Conservation (phyloP, 768 basidiomycete species). For the Astraeus odoratus region DNA sequence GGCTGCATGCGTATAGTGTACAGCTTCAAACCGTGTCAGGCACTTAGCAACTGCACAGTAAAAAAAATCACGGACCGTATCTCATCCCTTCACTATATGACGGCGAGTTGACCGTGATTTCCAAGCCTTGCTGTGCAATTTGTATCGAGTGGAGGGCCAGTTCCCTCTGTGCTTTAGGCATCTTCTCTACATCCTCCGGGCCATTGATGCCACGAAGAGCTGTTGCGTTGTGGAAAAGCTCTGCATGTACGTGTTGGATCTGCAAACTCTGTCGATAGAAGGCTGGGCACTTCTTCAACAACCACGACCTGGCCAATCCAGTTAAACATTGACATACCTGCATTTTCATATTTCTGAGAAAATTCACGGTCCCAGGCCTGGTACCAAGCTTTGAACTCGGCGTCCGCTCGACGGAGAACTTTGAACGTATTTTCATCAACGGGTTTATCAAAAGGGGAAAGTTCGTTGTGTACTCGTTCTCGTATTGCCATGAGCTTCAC, state of each 20-base stretch:
- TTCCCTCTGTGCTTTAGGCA: conserved; percentile 71
- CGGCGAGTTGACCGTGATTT: conserved; percentile 79
- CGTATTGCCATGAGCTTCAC: conserved; percentile 89
- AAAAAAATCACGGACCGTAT: conserved; percentile 52
- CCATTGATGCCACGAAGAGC: conserved; percentile 78
- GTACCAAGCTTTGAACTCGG: conserved; percentile 79
- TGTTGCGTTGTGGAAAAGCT: conserved; percentile 78
- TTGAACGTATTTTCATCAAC: conserved; percentile 70
- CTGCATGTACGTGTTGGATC: conserved; percentile 84
- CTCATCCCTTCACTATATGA: conserved; percentile 89
- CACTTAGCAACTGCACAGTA: neutral
- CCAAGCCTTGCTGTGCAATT: conserved; percentile 72
- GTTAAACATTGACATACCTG: conserved; percentile 40
- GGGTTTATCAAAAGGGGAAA: conserved; percentile 73
- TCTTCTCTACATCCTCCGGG: conserved; percentile 78
- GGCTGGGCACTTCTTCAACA: conserved; percentile 32
- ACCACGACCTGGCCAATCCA: conserved; percentile 5
- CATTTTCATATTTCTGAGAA: conserved; percentile 77
- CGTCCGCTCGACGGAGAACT: conserved; percentile 65
- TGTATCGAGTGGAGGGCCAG: conserved; percentile 78
- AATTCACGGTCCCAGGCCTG: conserved; percentile 72
- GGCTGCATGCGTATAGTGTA: conserved; percentile 88
- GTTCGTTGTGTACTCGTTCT: conserved; percentile 75
- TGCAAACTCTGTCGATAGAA: conserved; percentile 87
- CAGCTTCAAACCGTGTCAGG: conserved; percentile 41